phyloP scores from a whole-genome alignment of 148 eudicot species.

The Amaranthus cruentus region DNA sequence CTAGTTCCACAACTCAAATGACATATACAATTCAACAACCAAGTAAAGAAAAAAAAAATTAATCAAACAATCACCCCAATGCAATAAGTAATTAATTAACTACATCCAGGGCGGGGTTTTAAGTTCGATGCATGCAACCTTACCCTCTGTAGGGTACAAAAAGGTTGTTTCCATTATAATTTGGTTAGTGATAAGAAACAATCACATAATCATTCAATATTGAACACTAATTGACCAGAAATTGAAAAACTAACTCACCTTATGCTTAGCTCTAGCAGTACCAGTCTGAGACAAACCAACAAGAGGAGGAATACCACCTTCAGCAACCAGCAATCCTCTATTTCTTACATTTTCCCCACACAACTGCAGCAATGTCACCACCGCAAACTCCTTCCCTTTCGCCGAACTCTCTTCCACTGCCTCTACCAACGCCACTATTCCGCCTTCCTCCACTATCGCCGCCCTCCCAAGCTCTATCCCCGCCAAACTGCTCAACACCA shows the following conservation, averaged over 20 bases:
- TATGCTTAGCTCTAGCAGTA: conserved; percentile 72
- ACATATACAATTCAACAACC: too few species aligned
- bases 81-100: too few species aligned
- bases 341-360: conserved; percentile 56
- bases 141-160: too few species aligned
- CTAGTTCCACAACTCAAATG: too few species aligned
- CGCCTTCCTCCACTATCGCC: conserved; percentile 76
- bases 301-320: conserved; percentile 87
- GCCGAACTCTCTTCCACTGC: conserved; percentile 64
- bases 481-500: conserved; percentile 70
- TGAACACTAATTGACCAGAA: background rate
- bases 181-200: background rate
- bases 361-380: conserved; percentile 58
- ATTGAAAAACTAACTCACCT: conserved; percentile 35
- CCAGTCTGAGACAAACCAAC: conserved; percentile 74
- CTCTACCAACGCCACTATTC: conserved; percentile 72
- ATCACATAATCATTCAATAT: background rate
- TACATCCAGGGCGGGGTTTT: too few species aligned
- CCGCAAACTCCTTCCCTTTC: conserved; percentile 91
- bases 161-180: too few species aligned
- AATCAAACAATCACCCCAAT: too few species aligned
- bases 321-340: conserved; percentile 65
- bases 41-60: too few species aligned
- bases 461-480: conserved; percentile 45
- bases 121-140: too few species aligned